phyloP scores from a whole-genome alignment of 2,329 filamentous ascomycete genomes.

The Aureobasidium sp. region DNA sequence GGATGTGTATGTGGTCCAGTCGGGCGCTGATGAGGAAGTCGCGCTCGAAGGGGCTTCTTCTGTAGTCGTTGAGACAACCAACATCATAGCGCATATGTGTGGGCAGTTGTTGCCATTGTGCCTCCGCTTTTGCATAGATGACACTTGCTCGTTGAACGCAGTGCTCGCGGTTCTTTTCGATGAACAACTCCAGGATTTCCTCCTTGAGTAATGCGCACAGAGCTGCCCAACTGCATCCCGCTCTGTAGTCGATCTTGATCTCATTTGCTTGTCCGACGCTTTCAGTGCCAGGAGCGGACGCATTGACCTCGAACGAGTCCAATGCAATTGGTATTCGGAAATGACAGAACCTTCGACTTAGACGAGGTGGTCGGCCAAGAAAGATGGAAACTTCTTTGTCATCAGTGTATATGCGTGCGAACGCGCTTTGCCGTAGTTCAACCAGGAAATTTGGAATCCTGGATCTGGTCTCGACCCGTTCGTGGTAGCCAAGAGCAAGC shows the following conservation, averaged over 20 bases:
- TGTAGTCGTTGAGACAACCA: conserved; percentile 17
- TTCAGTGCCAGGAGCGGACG: not conserved
- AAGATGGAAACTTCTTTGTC: conserved; percentile 46
- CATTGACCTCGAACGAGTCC: not conserved
- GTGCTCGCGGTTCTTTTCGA: conserved; percentile 18
- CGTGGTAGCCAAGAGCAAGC: conserved; percentile 43
- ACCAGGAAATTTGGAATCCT: conserved; percentile 34
- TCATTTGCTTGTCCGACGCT: not conserved
- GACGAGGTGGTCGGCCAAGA: conserved; percentile 43
- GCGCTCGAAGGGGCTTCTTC: conserved; percentile 22
- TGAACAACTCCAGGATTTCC: conserved; percentile 28
- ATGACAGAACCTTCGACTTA: conserved; percentile 38
- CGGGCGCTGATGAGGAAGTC: conserved; percentile 30
- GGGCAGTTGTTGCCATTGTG: conserved; percentile 26
- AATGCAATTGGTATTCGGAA: conserved; percentile 21
- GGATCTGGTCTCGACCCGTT: conserved; percentile 29
- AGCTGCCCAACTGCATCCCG: conserved; percentile 28
- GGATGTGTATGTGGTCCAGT: conserved; percentile 30
- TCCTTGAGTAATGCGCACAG: conserved; percentile 29
- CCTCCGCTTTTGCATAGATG: conserved; percentile 19
- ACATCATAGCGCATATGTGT: conserved; percentile 21
- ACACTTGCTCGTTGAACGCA: conserved; percentile 16
- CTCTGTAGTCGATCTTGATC: conserved; percentile 23
- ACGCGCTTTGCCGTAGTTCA: conserved; percentile 35
- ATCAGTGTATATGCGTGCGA: conserved; percentile 38